Conservation (phyloP, 306 rosid genomes). For the Carpinus viminea region DNA sequence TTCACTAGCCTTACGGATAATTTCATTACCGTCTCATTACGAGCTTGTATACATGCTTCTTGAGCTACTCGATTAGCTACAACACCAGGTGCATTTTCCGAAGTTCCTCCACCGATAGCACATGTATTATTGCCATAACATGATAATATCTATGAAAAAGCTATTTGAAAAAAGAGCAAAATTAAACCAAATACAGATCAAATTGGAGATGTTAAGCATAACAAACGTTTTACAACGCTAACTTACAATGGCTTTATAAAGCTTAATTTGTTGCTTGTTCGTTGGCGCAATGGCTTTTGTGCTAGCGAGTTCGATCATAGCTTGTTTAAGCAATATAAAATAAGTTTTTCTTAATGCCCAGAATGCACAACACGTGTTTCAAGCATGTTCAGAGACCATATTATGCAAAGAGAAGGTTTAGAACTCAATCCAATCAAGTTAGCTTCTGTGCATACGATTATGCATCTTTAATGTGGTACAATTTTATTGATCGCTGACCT, state of each 20-base stretch:
- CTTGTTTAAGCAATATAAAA: too few relatives aligned
- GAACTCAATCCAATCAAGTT: not conserved
- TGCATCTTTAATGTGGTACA: not conserved
- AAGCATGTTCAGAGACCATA: not conserved
- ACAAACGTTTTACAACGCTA: too few relatives aligned
- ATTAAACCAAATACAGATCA: not conserved
- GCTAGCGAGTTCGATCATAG: too few relatives aligned
- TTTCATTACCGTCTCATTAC: conserved; percentile 3
- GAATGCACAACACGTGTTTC: too few relatives aligned
- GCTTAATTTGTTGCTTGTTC: too few relatives aligned
- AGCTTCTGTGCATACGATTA: not conserved
- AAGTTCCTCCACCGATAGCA: not conserved
- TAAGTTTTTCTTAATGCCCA: too few relatives aligned
- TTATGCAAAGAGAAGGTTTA: not conserved
- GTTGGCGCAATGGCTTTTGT: too few relatives aligned
- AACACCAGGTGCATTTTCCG: not conserved
- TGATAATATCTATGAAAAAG: not conserved
- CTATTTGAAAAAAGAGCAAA: not conserved
- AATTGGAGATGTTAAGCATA: too few relatives aligned
- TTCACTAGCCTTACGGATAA: not conserved
- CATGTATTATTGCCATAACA: not conserved
- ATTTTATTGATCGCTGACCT: not conserved
- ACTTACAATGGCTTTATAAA: too few relatives aligned
- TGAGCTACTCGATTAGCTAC: not conserved
- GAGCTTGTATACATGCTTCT: conserved; percentile 12